Percentiles rank a stretch among this genome's conserved stretches.
These are phyloP conservation scores for Moesziomyces sp. DNA, from an alignment of 1,284 basidiomycete genomes.

Conservation along the genomic window DNA sequence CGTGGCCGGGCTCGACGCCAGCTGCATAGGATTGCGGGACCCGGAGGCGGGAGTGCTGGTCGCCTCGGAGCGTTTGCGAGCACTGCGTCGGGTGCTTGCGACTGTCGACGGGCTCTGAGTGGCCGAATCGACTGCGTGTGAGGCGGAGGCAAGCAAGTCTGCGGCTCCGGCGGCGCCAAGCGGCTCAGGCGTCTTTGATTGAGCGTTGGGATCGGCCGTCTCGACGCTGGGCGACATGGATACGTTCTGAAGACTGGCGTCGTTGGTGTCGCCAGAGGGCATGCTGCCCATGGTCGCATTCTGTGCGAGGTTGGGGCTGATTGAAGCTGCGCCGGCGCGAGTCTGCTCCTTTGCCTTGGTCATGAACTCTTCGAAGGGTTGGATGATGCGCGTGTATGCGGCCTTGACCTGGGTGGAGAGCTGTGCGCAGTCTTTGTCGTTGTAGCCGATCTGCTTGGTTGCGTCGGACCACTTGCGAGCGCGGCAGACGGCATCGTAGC, in stretches of 20 bases:
- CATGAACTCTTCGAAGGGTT: slow-evolving; percentile 92
- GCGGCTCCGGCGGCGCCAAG: slow-evolving; percentile 23
- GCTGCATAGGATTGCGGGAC: slow-evolving; percentile 21
- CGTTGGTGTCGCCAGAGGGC: slow-evolving; percentile 7
- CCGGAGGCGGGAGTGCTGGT: slow-evolving; percentile 23
- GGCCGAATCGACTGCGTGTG: slow-evolving; percentile 12
- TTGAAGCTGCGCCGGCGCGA: slow-evolving; percentile 20
- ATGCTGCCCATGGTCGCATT: slow-evolving; percentile 24
- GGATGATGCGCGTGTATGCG: slow-evolving; percentile 88
- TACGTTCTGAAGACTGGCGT: slow-evolving; percentile 7
- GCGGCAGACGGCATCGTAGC: slow-evolving; percentile 81
- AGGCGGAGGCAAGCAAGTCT: slow-evolving; percentile 22
- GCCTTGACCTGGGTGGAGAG: slow-evolving; percentile 87
- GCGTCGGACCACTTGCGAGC: slow-evolving; percentile 87
- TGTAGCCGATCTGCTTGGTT: slow-evolving; percentile 82
- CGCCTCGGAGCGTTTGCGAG: slow-evolving; percentile 37
- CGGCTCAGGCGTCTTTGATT: slow-evolving; percentile 40
- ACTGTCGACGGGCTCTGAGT: slow-evolving; percentile 32
- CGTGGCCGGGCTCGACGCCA: slow-evolving; percentile 27
- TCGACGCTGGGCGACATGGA: slow-evolving; percentile 40
- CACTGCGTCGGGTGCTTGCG: slow-evolving; percentile 38
- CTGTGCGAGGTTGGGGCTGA: slow-evolving; percentile 27
- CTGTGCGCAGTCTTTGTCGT: slow-evolving; percentile 73
- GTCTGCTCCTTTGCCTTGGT: slow-evolving; percentile 68
- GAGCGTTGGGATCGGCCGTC: slow-evolving; percentile 9